These are phyloP conservation scores for Myrmaecium sp. DNA, from an alignment of 2,329 filamentous ascomycete genomes.

Conservation along the genomic window DNA sequence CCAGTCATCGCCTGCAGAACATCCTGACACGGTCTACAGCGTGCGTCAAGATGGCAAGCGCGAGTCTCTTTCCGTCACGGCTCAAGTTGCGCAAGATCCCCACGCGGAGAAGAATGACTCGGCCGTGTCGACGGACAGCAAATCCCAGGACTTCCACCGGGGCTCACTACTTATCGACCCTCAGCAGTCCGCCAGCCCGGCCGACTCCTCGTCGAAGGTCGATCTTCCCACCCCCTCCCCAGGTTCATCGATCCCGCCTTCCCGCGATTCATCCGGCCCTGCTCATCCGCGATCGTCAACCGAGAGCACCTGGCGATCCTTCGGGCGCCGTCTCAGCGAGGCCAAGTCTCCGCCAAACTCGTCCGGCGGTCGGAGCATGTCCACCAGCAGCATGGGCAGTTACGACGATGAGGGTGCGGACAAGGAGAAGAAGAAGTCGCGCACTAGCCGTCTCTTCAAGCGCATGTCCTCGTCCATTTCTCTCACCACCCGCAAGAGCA, in stretches of 20 bases:
- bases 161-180: slow-evolving; percentile 48
- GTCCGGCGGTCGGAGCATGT: slow-evolving; percentile 12
- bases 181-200: slow-evolving; percentile 22
- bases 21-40: slow-evolving; percentile 21
- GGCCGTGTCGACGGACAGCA: slow-evolving; percentile 33
- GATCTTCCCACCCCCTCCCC: slow-evolving; percentile 8
- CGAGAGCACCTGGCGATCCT: slow-evolving; percentile 21
- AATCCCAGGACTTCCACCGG: slow-evolving; percentile 32
- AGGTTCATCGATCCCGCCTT: slow-evolving; percentile 13
- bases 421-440: slow-evolving; percentile 35
- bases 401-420: slow-evolving; percentile 21
- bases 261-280: slow-evolving; percentile 12
- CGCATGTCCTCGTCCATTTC: slow-evolving; percentile 47
- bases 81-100: slow-evolving; percentile 59
- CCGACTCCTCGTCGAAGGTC: slow-evolving; percentile 11
- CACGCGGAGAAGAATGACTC: slow-evolving; percentile 14
- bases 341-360: slow-evolving; percentile 13
- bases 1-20: too few species aligned
- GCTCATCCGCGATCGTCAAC: slow-evolving; percentile 20
- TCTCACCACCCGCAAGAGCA: slow-evolving; percentile 32
- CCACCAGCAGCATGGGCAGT: slow-evolving; percentile 13
- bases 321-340: slow-evolving; percentile 21
- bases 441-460: slow-evolving; percentile 46
- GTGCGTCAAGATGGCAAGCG: slow-evolving; percentile 29
- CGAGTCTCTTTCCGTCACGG: slow-evolving; percentile 77